Evolutionary conservation across 139 green algal species (phyloP).

Genomic region (Pleodorina starrii): DNA sequence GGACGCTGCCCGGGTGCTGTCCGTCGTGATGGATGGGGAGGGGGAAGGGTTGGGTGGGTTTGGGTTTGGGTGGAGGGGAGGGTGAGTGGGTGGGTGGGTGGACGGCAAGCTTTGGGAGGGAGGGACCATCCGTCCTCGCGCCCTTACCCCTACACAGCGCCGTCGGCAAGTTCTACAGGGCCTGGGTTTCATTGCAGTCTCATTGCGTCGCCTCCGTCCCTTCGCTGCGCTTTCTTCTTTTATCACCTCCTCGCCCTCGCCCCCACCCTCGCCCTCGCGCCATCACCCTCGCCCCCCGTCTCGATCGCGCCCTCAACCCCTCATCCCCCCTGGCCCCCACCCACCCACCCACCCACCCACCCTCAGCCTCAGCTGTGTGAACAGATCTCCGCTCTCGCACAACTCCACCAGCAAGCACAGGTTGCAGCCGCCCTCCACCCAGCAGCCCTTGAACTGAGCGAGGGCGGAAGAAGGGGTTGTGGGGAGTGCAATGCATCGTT

Average conservation of each 20-base stretch:
- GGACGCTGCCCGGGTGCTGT: neutral
- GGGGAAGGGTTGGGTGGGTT: neutral
- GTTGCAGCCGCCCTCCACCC: constrained; percentile 53
- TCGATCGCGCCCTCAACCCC: neutral
- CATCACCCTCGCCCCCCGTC: neutral
- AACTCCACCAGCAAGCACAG: constrained; percentile 57
- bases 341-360: neutral
- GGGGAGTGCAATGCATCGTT: too few relatives aligned
- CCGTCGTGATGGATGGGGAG: neutral
- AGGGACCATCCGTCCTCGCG: neutral
- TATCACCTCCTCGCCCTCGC: neutral
- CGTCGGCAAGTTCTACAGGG: neutral
- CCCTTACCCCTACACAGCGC: neutral
- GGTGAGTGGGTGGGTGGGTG: neutral
- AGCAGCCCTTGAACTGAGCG: constrained; percentile 33
- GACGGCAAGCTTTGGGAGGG: neutral
- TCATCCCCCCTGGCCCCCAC: neutral
- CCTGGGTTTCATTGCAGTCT: neutral
- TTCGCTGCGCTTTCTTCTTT: neutral
- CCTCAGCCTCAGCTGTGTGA: constrained; percentile 48
- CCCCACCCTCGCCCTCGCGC: too few relatives aligned
- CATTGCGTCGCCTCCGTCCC: neutral
- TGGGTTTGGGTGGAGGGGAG: neutral
- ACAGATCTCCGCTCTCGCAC: constrained; percentile 57
- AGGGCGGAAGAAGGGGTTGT: neutral